Conservation (phyloP, 1,284 basidiomycete species). For the Butyriboletus regius region DNA sequence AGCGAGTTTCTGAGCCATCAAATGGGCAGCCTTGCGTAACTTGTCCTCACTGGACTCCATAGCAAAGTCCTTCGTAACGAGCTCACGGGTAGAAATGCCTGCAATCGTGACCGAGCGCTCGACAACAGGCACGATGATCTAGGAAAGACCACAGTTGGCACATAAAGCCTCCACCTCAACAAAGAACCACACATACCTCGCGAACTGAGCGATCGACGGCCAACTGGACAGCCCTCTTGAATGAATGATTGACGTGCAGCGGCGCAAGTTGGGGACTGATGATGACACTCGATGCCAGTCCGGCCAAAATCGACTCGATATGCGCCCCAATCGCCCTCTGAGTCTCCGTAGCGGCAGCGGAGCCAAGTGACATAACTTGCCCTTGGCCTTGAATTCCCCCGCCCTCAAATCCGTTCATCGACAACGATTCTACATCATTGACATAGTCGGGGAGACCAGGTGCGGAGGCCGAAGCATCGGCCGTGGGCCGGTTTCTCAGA, state of each 20-base stretch:
- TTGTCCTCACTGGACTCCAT: constrained; percentile 89
- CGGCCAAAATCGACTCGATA: constrained; percentile 73
- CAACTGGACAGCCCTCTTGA: constrained; percentile 87
- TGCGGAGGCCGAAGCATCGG: constrained; percentile 41
- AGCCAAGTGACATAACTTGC: constrained; percentile 54
- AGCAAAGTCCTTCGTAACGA: constrained; percentile 94
- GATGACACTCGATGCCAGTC: constrained; percentile 66
- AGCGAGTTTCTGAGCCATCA: constrained; percentile 96
- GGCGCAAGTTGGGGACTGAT: constrained; percentile 70
- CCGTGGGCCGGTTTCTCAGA: constrained; percentile 64
- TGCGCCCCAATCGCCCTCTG: constrained; percentile 61
- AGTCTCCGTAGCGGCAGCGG: constrained; percentile 49
- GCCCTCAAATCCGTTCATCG: constrained; percentile 61
- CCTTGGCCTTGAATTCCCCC: constrained; percentile 45
- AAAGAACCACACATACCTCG: constrained; percentile 52
- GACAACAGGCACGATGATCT: constrained; percentile 95
- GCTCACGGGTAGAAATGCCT: constrained; percentile 91
- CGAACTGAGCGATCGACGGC: constrained; percentile 92
- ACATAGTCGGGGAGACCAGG: constrained; percentile 65
- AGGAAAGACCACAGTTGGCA: constrained; percentile 2
- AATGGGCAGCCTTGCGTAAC: constrained; percentile 83
- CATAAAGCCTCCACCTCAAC: not conserved
- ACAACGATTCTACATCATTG: constrained; percentile 60
- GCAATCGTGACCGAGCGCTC: constrained; percentile 99
- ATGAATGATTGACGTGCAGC: constrained; percentile 70